Percentiles rank a stretch among this genome's conserved stretches.
Evolutionary conservation across 345 rosid genomes (phyloP).

Genomic region (Eucalyptus polybractea): DNA sequence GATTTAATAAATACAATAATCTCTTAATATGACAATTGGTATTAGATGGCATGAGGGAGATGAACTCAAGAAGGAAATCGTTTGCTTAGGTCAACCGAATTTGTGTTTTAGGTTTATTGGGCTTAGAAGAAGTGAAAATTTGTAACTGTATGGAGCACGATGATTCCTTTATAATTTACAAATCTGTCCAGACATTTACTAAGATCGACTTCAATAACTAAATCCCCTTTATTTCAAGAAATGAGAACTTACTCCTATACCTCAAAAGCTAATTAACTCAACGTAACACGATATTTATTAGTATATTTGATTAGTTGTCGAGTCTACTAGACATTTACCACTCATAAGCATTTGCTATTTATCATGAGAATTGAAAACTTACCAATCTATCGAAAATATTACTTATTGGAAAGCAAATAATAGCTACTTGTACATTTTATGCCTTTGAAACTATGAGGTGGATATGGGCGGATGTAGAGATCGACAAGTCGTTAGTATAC

Average conservation of each 20-base stretch:
- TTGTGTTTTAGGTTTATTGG: not conserved
- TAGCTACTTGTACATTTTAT: no score
- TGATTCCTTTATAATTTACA: not conserved
- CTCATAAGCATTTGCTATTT: not conserved
- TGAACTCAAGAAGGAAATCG: not conserved
- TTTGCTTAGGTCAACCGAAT: not conserved
- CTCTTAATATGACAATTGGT: not conserved
- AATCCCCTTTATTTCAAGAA: not conserved
- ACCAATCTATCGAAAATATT: not conserved
- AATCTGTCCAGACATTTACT: not conserved
- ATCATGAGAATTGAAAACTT: not conserved
- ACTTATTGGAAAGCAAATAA: not conserved
- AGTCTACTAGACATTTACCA: not conserved
- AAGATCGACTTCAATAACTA: not conserved
- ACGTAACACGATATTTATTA: rapidly evolving
- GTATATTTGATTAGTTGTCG: not conserved
- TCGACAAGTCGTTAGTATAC: not conserved
- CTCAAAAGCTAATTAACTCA: not conserved
- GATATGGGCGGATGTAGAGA: not conserved
- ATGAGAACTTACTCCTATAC: not conserved
- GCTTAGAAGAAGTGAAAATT: not conserved
- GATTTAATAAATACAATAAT: not conserved
- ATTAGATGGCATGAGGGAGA: not conserved
- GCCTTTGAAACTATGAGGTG: not conserved
- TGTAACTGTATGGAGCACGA: not conserved